Evolutionary conservation across 805 yeast species (phyloP).

Genomic region (Metschnikowia amazonensis): DNA sequence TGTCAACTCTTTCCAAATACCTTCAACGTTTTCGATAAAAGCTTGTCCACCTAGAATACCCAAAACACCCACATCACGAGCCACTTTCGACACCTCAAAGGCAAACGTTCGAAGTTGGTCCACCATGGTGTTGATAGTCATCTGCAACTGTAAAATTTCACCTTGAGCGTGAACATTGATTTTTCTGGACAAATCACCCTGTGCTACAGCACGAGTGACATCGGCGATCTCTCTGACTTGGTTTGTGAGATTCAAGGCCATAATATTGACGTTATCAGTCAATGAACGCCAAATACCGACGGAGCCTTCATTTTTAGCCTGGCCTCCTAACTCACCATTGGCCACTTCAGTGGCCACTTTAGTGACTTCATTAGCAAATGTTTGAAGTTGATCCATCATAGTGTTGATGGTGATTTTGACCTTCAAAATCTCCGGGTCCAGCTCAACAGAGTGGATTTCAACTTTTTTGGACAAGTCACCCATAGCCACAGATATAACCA

Average conservation of each 20-base stretch:
- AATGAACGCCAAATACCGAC: constrained; percentile 86
- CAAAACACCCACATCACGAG: constrained; percentile 86
- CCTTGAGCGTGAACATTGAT: constrained; percentile 92
- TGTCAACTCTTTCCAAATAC: constrained; percentile 83
- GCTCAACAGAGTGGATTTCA: constrained; percentile 63
- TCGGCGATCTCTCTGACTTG: constrained; percentile 79
- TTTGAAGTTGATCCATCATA: constrained; percentile 84
- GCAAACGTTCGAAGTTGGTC: constrained; percentile 81
- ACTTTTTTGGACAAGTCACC: constrained; percentile 85
- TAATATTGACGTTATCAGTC: constrained; percentile 79
- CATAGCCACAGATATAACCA: constrained; percentile 82
- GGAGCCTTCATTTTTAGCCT: constrained; percentile 78
- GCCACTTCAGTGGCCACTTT: constrained; percentile 88
- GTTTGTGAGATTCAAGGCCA: constrained; percentile 79
- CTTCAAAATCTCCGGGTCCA: constrained; percentile 74
- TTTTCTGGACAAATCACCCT: constrained; percentile 77
- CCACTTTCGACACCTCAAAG: constrained; percentile 81
- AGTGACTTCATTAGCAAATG: constrained; percentile 77
- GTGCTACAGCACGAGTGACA: constrained; percentile 84
- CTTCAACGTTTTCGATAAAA: constrained; percentile 70
- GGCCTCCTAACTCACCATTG: constrained; percentile 87
- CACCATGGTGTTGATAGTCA: constrained; percentile 86
- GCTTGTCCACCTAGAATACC: constrained; percentile 91
- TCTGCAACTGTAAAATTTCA: constrained; percentile 78
- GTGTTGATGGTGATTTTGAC: constrained; percentile 79